Conservation (phyloP, 2,329 filamentous ascomycete species). For the Daldinia sp. region DNA sequence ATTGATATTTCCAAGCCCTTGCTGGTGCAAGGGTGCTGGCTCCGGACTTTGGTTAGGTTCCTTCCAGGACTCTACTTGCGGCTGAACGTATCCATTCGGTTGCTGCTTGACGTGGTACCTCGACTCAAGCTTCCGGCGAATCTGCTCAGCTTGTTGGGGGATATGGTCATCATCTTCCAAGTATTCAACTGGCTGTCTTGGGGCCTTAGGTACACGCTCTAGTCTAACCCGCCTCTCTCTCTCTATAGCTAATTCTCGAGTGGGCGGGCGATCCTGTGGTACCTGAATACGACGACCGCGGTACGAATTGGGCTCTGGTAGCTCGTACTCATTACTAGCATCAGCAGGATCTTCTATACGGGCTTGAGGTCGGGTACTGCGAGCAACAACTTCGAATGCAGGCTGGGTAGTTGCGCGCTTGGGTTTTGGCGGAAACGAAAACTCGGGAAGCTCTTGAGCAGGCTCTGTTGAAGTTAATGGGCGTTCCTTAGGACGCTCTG, state of each 20-base stretch:
- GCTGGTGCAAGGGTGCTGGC: constrained; percentile 9
- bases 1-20: constrained; percentile 7
- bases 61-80: constrained; percentile 24
- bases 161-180: constrained; percentile 8
- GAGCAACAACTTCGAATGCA: constrained; percentile 41
- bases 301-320: constrained; percentile 34
- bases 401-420: constrained; percentile 41
- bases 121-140: constrained; percentile 24
- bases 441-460: constrained; percentile 40
- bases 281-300: constrained; percentile 38
- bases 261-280: constrained; percentile 24
- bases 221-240: constrained; percentile 44
- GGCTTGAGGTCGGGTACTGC: constrained; percentile 36
- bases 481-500: constrained; percentile 23
- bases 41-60: constrained; percentile 24
- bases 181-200: constrained; percentile 19
- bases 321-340: constrained; percentile 28
- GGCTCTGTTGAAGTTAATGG: constrained; percentile 23
- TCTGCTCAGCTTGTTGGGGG: constrained; percentile 12
- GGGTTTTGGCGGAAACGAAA: constrained; percentile 42
- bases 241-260: constrained; percentile 41
- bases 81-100: constrained; percentile 32
- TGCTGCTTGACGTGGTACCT: constrained; percentile 21
- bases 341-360: constrained; percentile 37
- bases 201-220: constrained; percentile 33